Evolutionary conservation across 2,329 filamentous ascomycete genomes (phyloP), one percentile per base, ranked within the genome.

Genomic region (Coleophoma eucalyptorum): DNA sequence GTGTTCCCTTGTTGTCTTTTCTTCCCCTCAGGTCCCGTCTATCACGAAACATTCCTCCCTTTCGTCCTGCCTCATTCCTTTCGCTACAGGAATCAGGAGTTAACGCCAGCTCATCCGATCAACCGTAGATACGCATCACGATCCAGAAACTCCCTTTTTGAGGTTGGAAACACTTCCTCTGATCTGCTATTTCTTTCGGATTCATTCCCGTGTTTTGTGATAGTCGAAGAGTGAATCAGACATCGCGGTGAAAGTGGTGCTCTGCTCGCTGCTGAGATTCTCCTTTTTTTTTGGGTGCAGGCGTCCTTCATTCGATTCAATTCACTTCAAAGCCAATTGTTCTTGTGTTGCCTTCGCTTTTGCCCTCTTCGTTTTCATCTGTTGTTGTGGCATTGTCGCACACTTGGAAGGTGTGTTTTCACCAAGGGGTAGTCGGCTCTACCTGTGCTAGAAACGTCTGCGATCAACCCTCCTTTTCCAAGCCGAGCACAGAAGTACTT

Each of bases 221-320:
- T 38, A 38, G 35, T 38, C 35, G 10, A 26, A 26, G 26, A 26
- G 26, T 26, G 26, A 26, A 26, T 26, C 26, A 26, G 26, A 26
- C 26, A 26, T 26, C 26, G 26, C 26, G 26, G 26, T 26, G 10
- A 26, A 26, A 26, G 26, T 26, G 26, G 38, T 12, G 38, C 38
- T 16, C 38, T 13, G 18, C 38, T 41, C 15, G 38, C 38, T 18
- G 38, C 11, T 41, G 20, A 18, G 38, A 41, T 20, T 20, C 18
- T 19, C 35, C 35, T 38, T 18, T 59, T 62, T 60, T 66, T 56
- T 58, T 64, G 78, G 79, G 72, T 78, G 78, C 79, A 76, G 78
- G 79, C 79, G 77, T 78, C 78, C 78, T 15, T 43, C 41, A 15
- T 76, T 70, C 62, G 61, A 63, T 64, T 66, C 62, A 54, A 63